These are phyloP conservation scores for Leonotis leonurus DNA, from an alignment of 257 asterid species.

Conservation along the genomic window DNA sequence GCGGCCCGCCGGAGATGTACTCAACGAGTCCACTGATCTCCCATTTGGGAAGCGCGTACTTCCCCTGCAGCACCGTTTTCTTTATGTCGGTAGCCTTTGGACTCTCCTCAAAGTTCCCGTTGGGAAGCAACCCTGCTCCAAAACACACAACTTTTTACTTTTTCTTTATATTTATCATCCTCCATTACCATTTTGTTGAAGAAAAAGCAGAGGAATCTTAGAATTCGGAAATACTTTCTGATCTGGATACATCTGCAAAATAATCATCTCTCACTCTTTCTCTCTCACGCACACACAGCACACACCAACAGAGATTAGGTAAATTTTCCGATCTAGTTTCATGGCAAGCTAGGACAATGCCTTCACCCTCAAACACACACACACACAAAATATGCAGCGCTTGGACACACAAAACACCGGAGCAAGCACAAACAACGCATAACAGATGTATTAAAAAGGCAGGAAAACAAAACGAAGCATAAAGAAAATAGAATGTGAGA, in stretches of 20 bases:
- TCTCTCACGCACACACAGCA: neutral
- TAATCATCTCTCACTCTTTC: neutral
- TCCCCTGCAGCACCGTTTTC: constrained; percentile 53
- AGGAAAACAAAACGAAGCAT: neutral
- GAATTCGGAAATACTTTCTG: neutral
- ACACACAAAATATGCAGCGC: neutral
- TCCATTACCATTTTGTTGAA: no score
- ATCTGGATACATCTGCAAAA: no score
- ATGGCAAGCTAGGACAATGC: no score
- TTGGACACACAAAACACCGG: no score
- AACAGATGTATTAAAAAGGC: no score
- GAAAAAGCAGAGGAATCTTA: neutral
- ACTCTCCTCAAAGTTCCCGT: constrained; percentile 75
- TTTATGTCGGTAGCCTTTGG: constrained; percentile 49
- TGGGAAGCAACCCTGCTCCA: constrained; percentile 60
- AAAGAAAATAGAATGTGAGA: neutral
- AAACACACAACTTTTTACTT: no score
- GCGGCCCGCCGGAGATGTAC: constrained; percentile 92
- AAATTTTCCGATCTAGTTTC: no score
- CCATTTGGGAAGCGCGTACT: constrained; percentile 73
- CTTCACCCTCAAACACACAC: no score
- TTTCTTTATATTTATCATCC: no score
- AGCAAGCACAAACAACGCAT: no score
- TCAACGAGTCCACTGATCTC: constrained; percentile 70
- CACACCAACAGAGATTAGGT: no score